A percentile compares a stretch with the other conserved stretches of the same genome.
Conservation (phyloP, 2,329 filamentous ascomycete species). For the Stagonosporopsis vannaccii region DNA sequence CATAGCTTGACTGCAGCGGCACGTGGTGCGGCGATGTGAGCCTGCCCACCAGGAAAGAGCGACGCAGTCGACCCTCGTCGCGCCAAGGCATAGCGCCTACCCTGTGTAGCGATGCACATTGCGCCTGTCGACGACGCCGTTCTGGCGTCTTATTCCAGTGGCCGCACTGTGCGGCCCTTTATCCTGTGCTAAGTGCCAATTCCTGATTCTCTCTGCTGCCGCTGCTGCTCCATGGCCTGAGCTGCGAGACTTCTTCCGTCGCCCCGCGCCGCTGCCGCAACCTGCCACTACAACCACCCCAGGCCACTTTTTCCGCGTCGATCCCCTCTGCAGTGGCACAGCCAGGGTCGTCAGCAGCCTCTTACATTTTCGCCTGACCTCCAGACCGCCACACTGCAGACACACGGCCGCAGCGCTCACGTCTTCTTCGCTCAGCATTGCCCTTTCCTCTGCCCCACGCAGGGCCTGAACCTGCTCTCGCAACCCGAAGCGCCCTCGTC, state of each 20-base stretch:
- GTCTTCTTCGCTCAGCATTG: slow-evolving; percentile 16
- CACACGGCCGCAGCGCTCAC: slow-evolving; percentile 3
- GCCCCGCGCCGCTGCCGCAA: slow-evolving; percentile 16
- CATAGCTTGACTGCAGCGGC: not conserved
- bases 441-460: slow-evolving; percentile 13
- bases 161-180: slow-evolving; percentile 1
- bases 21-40: slow-evolving; percentile 3
- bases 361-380: slow-evolving; percentile 10
- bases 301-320: slow-evolving; percentile 16
- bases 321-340: slow-evolving; percentile 14
- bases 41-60: not conserved
- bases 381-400: slow-evolving; percentile 10
- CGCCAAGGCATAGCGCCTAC: slow-evolving; percentile 10
- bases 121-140: slow-evolving; percentile 10
- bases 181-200: not conserved
- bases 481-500: slow-evolving; percentile 22
- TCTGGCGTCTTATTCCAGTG: not conserved
- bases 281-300: slow-evolving; percentile 15
- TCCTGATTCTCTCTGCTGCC: slow-evolving; percentile 11
- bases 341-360: slow-evolving; percentile 8
- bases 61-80: not conserved
- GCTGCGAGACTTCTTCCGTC: slow-evolving; percentile 15
- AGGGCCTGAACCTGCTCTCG: slow-evolving; percentile 18
- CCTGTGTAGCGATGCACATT: slow-evolving; percentile 14
- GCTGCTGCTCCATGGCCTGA: slow-evolving; percentile 11